Evolutionary conservation across 352 stramenopile species (phyloP).

Genomic region (Phytopythium aichiense): DNA sequence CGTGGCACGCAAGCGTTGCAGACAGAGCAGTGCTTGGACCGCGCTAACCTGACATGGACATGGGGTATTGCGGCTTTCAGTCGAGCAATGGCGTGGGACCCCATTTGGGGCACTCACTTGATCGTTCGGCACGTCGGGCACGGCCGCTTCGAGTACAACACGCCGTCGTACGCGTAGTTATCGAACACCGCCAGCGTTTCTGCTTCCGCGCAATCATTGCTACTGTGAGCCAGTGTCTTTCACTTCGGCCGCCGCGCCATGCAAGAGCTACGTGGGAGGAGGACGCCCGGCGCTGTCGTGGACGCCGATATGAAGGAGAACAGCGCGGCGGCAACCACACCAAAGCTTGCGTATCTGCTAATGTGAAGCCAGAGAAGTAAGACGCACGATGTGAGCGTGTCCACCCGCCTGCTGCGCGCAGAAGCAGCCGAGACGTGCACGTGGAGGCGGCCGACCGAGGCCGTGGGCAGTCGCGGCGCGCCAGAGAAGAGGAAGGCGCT

Average conservation of each 20-base stretch:
- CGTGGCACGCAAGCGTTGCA: slow-evolving; percentile 63
- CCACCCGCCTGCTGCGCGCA: not conserved
- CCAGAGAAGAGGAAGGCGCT: slow-evolving; percentile 45
- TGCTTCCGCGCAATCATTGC: slow-evolving; percentile 8
- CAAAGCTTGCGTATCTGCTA: slow-evolving; percentile 29
- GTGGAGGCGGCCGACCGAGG: slow-evolving; percentile 33
- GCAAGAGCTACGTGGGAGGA: slow-evolving; percentile 31
- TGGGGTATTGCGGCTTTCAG: not conserved
- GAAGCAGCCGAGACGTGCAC: slow-evolving; percentile 20
- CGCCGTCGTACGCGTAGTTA: slow-evolving; percentile 48
- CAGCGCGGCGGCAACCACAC: slow-evolving; percentile 34
- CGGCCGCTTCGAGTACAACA: slow-evolving; percentile 30
- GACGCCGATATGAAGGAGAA: slow-evolving; percentile 48
- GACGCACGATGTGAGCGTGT: not conserved
- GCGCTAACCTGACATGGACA: slow-evolving; percentile 28
- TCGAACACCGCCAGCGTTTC: slow-evolving; percentile 46
- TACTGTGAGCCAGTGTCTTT: not conserved
- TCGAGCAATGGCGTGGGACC: too few relatives aligned
- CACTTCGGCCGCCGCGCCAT: too few relatives aligned
- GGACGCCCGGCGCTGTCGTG: slow-evolving; percentile 33
- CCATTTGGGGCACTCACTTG: slow-evolving; percentile 23
- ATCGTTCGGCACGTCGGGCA: slow-evolving; percentile 44
- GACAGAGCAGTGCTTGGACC: slow-evolving; percentile 66
- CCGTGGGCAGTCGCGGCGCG: slow-evolving; percentile 38
- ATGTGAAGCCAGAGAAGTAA: slow-evolving; percentile 1